These are phyloP conservation scores for Rhinocladiella similis DNA, from an alignment of 2,329 filamentous ascomycete species.

Conservation along the genomic window DNA sequence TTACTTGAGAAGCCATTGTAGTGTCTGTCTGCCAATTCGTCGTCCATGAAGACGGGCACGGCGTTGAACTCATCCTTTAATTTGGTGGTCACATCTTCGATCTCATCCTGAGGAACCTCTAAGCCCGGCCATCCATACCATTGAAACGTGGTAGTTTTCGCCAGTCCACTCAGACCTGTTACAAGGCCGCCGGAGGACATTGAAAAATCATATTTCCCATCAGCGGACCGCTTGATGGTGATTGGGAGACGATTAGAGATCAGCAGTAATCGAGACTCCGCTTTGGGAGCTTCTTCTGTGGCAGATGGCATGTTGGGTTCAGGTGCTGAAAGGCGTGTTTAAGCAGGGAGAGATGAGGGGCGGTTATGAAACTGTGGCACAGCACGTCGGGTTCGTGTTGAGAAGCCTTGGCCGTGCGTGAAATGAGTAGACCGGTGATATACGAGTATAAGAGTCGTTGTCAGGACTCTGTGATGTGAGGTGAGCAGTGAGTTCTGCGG, in stretches of 20 bases:
- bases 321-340: background rate
- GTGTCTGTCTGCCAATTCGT: constrained; percentile 89
- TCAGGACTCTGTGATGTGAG: background rate
- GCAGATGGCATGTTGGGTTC: constrained; percentile 22
- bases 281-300: constrained; percentile 19
- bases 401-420: background rate
- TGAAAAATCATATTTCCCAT: constrained; percentile 88
- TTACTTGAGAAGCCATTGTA: constrained; percentile 98
- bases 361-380: too few relatives aligned
- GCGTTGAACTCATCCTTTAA: constrained; percentile 86
- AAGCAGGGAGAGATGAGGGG: background rate
- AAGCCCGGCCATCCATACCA: constrained; percentile 99
- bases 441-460: background rate
- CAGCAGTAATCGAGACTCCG: constrained; percentile 63
- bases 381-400: too few relatives aligned
- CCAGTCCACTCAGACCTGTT: constrained; percentile 87
- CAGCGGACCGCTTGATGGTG: constrained; percentile 90
- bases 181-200: constrained; percentile 97
- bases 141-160: constrained; percentile 90
- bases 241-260: constrained; percentile 95
- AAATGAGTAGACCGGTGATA: background rate
- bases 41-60: constrained; percentile 87
- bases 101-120: constrained; percentile 83
- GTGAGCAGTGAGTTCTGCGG: background rate
- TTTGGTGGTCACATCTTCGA: constrained; percentile 69